Evolutionary conservation across 805 yeast genomes (phyloP), one percentile per base, ranked within the genome.

Genomic region (Yarrowia deformans): DNA sequence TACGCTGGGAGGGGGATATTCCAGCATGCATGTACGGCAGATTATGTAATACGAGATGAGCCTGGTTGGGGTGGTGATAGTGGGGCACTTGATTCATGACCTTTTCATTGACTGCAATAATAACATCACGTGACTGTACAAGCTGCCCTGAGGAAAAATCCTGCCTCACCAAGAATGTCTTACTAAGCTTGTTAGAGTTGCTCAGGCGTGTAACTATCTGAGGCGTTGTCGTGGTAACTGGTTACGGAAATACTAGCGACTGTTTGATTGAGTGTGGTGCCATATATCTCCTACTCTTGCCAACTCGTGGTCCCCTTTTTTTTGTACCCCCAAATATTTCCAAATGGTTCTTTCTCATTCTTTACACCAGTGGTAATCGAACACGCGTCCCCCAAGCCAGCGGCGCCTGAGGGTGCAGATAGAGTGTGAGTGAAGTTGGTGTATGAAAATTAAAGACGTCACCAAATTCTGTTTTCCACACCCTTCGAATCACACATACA

Each of bases 401-500:
- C 23, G 6, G 16, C 34, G 42, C 58, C 40, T 34, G 58, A 34
- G 54, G 29, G 3, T 49, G 50, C 45, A 40, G 46, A 43, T 43
- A 16, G 16, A 43, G 32, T 18, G 16, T 45, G 29, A 8, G 29
- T 14, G 39, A 29, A 14, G 34, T 34, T 13, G 39, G 54, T 50
- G 18, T 19, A 19, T 54, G 60, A 13, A 54, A 54, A 54, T n/a
- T 37, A 8, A 54, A 14, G 34, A 39, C 45, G 32, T 34, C 58
- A 37, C 45, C 60, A 13, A 54, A 54, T 18, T 16, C 52, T 64
- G 40, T 45, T 43, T 58, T 60, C 66, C 58, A 50, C 66, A 64
- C 68, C 2, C 66, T 64, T 64, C 63, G 66, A 60, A 43, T n/a
- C 49, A 60, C 64, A 45, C 66, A 40, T n/a, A 52, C 42, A 52